Conservation (phyloP, 768 basidiomycete species). For the Auricularia sp. region DNA sequence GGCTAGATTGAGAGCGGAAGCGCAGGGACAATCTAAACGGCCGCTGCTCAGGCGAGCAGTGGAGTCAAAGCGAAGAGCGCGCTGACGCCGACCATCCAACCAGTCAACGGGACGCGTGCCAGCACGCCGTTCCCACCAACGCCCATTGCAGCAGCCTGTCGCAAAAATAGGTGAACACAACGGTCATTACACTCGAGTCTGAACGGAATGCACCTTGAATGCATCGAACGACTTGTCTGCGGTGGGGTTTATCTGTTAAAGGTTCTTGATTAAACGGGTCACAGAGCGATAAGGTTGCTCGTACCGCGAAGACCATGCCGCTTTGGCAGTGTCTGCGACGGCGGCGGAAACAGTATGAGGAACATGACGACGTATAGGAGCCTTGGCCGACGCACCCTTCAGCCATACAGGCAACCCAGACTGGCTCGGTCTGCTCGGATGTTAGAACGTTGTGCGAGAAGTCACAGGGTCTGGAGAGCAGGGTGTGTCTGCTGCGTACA, state of each 20-base stretch:
- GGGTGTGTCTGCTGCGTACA: not conserved
- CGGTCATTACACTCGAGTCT: not conserved
- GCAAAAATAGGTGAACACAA: not conserved
- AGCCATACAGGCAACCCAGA: not conserved
- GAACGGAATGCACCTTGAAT: conserved; percentile 29
- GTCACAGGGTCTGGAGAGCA: not conserved
- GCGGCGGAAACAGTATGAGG: not conserved
- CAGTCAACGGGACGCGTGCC: not conserved
- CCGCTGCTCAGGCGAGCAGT: not conserved
- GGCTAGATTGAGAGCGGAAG: no score
- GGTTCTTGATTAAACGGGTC: not conserved
- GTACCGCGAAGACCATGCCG: not conserved
- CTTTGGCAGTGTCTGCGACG: not conserved
- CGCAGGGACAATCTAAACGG: no score
- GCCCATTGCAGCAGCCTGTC: not conserved
- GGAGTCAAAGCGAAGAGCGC: not conserved
- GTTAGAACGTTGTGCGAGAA: not conserved
- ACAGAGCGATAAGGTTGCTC: not conserved
- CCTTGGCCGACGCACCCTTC: not conserved
- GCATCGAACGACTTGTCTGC: conserved; percentile 35
- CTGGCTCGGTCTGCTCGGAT: not conserved
- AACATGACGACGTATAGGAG: not conserved
- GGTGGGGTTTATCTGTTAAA: conserved; percentile 20
- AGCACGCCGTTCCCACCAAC: not conserved
- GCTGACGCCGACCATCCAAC: not conserved